Evolutionary conservation across 805 yeast species (phyloP).

Genomic region (Ogataea henricii): DNA sequence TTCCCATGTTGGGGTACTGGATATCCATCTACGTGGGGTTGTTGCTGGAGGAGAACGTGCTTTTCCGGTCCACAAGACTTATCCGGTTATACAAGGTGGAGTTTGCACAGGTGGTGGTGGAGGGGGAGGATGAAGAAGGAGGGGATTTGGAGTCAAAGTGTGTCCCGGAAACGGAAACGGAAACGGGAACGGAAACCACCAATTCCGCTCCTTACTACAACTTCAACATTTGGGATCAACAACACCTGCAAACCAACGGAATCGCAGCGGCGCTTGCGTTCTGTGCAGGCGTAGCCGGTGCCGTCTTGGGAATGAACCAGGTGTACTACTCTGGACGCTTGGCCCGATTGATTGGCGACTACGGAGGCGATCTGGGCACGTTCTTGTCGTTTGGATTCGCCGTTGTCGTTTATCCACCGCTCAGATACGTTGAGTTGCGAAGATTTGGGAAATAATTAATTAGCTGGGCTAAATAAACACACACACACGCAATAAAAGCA

Average conservation of each 20-base stretch:
- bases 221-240: conserved; percentile 74
- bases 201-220: conserved; percentile 51
- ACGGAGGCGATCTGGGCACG: conserved; percentile 81
- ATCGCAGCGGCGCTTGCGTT: conserved; percentile 70
- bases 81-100: conserved; percentile 44
- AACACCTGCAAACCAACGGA: conserved; percentile 62
- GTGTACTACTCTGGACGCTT: conserved; percentile 80
- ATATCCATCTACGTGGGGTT: conserved; percentile 76
- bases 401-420: conserved; percentile 59
- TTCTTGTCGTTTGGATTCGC: conserved; percentile 76
- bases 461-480: not conserved
- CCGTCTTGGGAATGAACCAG: conserved; percentile 86
- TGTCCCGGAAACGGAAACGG: not conserved
- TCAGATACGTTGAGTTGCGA: conserved; percentile 67
- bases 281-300: conserved; percentile 74
- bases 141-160: not conserved
- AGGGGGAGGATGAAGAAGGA: not conserved
- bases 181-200: conserved; percentile 20
- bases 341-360: conserved; percentile 62
- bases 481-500: no score
- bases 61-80: conserved; percentile 59
- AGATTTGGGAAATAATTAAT: conserved; percentile 45
- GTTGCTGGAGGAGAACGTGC: conserved; percentile 67
- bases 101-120: no score
- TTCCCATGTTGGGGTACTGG: conserved; percentile 95